phyloP scores from a whole-genome alignment of 345 rosid species.

The Eucalyptus dawsonii region DNA sequence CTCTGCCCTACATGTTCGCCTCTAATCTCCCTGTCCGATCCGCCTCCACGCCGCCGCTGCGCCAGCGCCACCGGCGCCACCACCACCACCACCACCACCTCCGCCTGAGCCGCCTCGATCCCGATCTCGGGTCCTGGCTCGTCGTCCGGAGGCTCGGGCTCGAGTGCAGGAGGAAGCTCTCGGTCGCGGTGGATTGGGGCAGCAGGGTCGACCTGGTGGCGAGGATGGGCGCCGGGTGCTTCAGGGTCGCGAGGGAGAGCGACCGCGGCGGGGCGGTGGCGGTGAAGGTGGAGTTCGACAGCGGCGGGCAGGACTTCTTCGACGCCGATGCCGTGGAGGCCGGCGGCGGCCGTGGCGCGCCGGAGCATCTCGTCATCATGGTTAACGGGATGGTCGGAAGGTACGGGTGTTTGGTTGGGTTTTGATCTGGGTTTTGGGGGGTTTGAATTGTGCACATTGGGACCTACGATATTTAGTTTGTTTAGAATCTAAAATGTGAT shows the following conservation, averaged over 20 bases:
- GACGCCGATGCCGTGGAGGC: conserved; percentile 14
- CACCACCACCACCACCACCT: no score
- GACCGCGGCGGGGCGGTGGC: neutral
- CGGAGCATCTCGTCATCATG: conserved; percentile 79
- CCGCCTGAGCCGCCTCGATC: neutral
- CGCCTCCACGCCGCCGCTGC: neutral
- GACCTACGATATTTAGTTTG: neutral
- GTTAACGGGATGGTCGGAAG: conserved; percentile 81
- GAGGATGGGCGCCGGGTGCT: conserved; percentile 35
- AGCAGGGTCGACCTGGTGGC: conserved; percentile 23
- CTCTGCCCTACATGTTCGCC: neutral
- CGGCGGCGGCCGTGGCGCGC: conserved; percentile 7
- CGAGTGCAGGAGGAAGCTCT: neutral
- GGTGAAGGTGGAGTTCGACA: conserved; percentile 40
- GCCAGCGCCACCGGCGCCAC: neutral
- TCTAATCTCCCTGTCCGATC: neutral
- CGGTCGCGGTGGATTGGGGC: conserved; percentile 1
- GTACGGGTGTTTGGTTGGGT: conserved; percentile 4
- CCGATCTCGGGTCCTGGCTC: neutral
- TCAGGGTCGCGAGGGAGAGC: conserved; percentile 9
- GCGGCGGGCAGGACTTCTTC: conserved; percentile 56
- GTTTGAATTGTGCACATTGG: neutral
- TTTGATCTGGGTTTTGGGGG: neutral
- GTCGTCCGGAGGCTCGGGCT: neutral
- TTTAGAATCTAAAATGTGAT: neutral